Evolutionary conservation across 768 basidiomycete species (phyloP), one percentile per base, ranked within the genome.

Genomic region (Leucogyrophana mollusca): DNA sequence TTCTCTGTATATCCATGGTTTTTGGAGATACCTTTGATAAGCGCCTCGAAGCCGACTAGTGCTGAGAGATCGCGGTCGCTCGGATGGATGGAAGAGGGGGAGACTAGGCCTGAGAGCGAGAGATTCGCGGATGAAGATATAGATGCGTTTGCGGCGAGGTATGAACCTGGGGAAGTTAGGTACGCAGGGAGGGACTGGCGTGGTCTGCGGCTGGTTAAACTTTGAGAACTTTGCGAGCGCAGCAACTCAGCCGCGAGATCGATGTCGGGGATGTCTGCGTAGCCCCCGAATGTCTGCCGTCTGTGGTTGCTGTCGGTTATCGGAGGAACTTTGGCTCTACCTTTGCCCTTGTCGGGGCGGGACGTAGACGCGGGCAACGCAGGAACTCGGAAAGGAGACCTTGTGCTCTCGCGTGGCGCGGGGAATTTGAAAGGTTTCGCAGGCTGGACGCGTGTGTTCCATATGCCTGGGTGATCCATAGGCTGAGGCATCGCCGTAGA

Each of bases 1-100:
- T 66, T 62, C 35, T 70, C 55, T 10, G 57, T 59, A 47, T 75
- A 74, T 13, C 73, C 72, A 34, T 79, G 74, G 24, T 76, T 74
- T 16, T 61, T 54, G 1, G 74, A 68, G 63, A 82, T 75, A 46
- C 57, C 58, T 9, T 60, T 53, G 2, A 80, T 49, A 13, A 66
- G 53, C 35, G 56, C 47, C 6, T 56, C 53, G 11, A 72, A 55
- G 2, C 71, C 73, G 5, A 67, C 52, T 8, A 49, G 36, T 0
- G 52, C 41, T 10, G 45, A 27, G 4, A 66, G 14, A 21, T 46
- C 16, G 2, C 62, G 1, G 17, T 64, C 63, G 0, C 40, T 9
- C 0, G 50, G 40, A 18, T 61, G 55, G 27, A 30, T 13, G 27
- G 13, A 30, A 13, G 6, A 30, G 27, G 7, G 27, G 27, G 27